A percentile compares a stretch with the other conserved stretches of the same genome.
Conservation (phyloP, 2,329 filamentous ascomycete species). For the Sordariomycetes sp. region DNA sequence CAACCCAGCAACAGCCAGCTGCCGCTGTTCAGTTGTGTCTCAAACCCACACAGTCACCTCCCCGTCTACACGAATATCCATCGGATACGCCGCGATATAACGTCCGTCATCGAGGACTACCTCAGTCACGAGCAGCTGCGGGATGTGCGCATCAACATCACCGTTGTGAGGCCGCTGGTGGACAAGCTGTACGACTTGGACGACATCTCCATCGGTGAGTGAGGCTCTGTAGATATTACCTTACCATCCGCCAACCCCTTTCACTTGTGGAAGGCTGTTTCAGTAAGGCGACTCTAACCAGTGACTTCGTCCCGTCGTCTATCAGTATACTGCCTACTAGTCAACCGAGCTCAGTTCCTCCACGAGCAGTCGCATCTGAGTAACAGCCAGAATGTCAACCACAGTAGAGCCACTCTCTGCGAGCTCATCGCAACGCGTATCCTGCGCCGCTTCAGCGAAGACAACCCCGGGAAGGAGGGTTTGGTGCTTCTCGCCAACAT, state of each 20-base stretch:
- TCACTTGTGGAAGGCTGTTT: background rate
- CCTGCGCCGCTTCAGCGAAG: constrained; percentile 67
- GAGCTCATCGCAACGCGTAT: constrained; percentile 73
- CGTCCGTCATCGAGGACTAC: constrained; percentile 36
- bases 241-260: background rate
- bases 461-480: constrained; percentile 59
- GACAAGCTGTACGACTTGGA: constrained; percentile 71
- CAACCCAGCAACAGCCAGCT: background rate
- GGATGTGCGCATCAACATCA: constrained; percentile 71
- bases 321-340: constrained; percentile 71
- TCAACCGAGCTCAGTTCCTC: constrained; percentile 72
- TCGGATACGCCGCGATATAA: constrained; percentile 53
- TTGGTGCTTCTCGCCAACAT: constrained; percentile 68
- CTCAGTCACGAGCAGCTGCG: constrained; percentile 44
- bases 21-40: constrained; percentile 39
- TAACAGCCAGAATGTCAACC: constrained; percentile 73
- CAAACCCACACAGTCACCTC: constrained; percentile 50
- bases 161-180: constrained; percentile 71
- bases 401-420: constrained; percentile 66
- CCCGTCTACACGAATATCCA: constrained; percentile 73
- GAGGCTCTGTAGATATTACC: background rate
- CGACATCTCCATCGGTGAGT: constrained; percentile 64
- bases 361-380: constrained; percentile 65
- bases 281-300: background rate
- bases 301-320: background rate